Percentiles rank a stretch among this genome's conserved stretches.
Conservation (phyloP, 2,329 filamentous ascomycete species). For the Cryphonectria japonica region DNA sequence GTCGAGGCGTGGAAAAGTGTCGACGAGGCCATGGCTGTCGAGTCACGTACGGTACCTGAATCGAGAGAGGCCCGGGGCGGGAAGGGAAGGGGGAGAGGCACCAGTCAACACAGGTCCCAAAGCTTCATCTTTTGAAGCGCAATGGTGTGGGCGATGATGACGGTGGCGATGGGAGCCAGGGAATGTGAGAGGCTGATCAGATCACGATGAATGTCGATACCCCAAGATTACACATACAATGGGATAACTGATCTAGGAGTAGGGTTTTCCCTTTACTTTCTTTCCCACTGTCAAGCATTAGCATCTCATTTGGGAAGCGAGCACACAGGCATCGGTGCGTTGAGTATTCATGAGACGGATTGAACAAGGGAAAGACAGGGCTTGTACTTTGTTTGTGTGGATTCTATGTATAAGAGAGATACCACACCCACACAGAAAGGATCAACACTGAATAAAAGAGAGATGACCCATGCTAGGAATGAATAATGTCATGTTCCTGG, state of each 20-base stretch:
- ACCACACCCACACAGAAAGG: not conserved
- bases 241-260: not conserved
- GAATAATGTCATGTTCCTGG: not conserved
- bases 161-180: not conserved
- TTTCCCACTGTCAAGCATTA: not conserved
- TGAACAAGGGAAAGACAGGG: not conserved
- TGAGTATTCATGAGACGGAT: not conserved
- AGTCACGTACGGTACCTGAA: not conserved
- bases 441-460: not conserved
- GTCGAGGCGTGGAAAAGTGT: not conserved
- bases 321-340: not conserved
- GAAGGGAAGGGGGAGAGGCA: not conserved
- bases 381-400: not conserved
- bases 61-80: no score
- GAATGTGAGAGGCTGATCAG: not conserved
- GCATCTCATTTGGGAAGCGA: slow-evolving; percentile 1
- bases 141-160: not conserved
- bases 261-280: not conserved
- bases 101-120: not conserved
- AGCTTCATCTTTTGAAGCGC: not conserved
- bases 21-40: not conserved
- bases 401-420: slow-evolving; percentile 12
- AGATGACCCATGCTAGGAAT: not conserved
- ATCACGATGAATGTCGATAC: not conserved
- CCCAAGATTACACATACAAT: not conserved